Evolutionary conservation across 371 early-diverging fungal species (phyloP).

Genomic region (Mortierella sp.): DNA sequence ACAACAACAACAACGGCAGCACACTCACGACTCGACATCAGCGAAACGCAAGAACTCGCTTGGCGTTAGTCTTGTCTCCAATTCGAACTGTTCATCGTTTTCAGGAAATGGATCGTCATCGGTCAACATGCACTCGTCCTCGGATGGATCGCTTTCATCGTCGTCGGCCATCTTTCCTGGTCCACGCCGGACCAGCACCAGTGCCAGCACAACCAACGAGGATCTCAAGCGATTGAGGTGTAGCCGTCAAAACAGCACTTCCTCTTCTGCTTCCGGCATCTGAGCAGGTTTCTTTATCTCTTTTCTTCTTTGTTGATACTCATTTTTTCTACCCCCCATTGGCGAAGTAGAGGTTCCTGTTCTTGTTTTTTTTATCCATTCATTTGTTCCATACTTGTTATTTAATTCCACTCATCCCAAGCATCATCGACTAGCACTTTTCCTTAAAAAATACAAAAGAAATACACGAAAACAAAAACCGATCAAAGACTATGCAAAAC

Average conservation of each 20-base stretch:
- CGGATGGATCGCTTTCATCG: constrained; percentile 25
- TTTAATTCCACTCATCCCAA: no score
- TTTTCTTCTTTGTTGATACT: constrained; percentile 5
- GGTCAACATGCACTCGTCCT: constrained; percentile 13
- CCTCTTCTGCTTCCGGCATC: constrained; percentile 40
- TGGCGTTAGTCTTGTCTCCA: constrained; percentile 27
- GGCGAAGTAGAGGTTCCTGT: no score
- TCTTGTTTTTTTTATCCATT: neutral
- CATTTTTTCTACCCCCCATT: neutral
- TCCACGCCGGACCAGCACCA: constrained; percentile 49
- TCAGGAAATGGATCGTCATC: constrained; percentile 35
- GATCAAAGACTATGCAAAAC: no score
- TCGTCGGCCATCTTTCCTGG: constrained; percentile 50
- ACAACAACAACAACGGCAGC: constrained; percentile 6
- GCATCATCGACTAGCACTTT: no score
- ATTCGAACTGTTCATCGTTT: constrained; percentile 33
- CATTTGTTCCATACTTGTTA: neutral
- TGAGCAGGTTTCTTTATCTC: constrained; percentile 13
- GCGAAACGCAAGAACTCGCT: constrained; percentile 53
- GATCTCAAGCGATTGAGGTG: constrained; percentile 53
- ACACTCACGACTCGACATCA: constrained; percentile 35
- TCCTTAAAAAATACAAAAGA: no score
- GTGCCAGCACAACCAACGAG: constrained; percentile 54
- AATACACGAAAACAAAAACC: no score
- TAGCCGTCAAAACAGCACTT: constrained; percentile 50